Percentiles rank a stretch among this genome's conserved stretches.
phyloP scores from a whole-genome alignment of 805 yeast species.

The Danielozyma ontarioensis region DNA sequence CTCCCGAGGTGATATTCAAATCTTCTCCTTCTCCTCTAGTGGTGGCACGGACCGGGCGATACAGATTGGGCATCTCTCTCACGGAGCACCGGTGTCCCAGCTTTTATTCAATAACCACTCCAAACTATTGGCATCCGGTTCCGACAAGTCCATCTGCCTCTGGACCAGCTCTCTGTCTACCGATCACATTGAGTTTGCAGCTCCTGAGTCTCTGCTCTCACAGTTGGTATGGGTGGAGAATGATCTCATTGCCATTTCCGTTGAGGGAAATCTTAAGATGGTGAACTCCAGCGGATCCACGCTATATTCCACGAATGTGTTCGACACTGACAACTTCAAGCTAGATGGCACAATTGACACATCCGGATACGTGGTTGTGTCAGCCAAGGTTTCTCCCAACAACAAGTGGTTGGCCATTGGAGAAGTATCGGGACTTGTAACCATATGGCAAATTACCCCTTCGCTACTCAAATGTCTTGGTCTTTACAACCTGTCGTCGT shows the following conservation, averaged over 20 bases:
- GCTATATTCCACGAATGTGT: slow-evolving; percentile 24
- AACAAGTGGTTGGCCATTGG: slow-evolving; percentile 53
- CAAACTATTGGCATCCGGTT: slow-evolving; percentile 62
- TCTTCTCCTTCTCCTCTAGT: slow-evolving; percentile 37
- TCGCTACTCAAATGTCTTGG: slow-evolving; percentile 6
- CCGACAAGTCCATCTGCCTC: slow-evolving; percentile 65
- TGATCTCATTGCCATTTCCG: slow-evolving; percentile 36
- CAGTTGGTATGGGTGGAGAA: too few species aligned
- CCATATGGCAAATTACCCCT: slow-evolving; percentile 43
- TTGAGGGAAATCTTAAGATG: slow-evolving; percentile 65
- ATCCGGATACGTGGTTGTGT: slow-evolving; percentile 51
- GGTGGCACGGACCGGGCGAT: too few species aligned
- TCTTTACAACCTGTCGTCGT: slow-evolving; percentile 4
- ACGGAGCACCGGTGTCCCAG: slow-evolving; percentile 51
- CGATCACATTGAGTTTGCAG: not conserved
- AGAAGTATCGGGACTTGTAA: slow-evolving; percentile 56
- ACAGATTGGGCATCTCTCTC: slow-evolving; percentile 38
- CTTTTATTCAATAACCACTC: slow-evolving; percentile 48
- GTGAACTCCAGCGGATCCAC: slow-evolving; percentile 37
- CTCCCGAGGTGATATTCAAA: slow-evolving; percentile 46
- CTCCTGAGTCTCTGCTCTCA: not conserved
- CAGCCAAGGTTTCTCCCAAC: slow-evolving; percentile 51
- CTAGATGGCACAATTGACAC: slow-evolving; percentile 3
- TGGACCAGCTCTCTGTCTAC: slow-evolving; percentile 63
- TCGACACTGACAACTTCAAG: slow-evolving; percentile 20